Conservation (phyloP, 2,329 filamentous ascomycete species). For the Saccharata proteae region DNA sequence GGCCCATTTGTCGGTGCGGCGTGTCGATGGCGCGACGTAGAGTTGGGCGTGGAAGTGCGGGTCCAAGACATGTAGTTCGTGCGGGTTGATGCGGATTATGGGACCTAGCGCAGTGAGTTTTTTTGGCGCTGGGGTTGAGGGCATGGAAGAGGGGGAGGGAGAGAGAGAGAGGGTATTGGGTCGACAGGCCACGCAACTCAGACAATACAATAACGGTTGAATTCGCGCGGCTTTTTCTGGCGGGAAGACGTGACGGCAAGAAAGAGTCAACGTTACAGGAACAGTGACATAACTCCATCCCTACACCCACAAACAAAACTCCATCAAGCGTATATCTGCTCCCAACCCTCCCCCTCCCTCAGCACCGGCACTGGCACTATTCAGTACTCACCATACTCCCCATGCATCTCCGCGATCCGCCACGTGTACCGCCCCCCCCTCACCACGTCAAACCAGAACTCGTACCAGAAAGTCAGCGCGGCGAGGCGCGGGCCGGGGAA, state of each 20-base stretch:
- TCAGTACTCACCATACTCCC: constrained; percentile 12
- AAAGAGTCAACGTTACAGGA: too few relatives aligned
- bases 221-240: too few relatives aligned
- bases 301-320: not conserved
- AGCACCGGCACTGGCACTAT: too few relatives aligned
- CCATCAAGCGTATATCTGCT: too few relatives aligned
- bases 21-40: constrained; percentile 16
- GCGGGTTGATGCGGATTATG: constrained; percentile 14
- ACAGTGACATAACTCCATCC: too few relatives aligned
- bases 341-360: too few relatives aligned
- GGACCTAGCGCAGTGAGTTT: constrained; percentile 10
- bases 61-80: constrained; percentile 14
- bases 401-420: constrained; percentile 10
- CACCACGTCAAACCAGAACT: constrained; percentile 12
- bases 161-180: not conserved
- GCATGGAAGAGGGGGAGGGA: not conserved
- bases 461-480: constrained; percentile 12
- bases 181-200: too few relatives aligned
- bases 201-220: too few relatives aligned
- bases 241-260: too few relatives aligned
- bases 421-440: constrained; percentile 8
- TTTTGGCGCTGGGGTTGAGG: not conserved
- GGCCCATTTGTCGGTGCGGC: constrained; percentile 13
- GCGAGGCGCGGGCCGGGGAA: constrained; percentile 12
- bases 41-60: constrained; percentile 18